Base-by-base conservation (phyloP, 768 basidiomycete species). In the Postia placenta region DNA sequence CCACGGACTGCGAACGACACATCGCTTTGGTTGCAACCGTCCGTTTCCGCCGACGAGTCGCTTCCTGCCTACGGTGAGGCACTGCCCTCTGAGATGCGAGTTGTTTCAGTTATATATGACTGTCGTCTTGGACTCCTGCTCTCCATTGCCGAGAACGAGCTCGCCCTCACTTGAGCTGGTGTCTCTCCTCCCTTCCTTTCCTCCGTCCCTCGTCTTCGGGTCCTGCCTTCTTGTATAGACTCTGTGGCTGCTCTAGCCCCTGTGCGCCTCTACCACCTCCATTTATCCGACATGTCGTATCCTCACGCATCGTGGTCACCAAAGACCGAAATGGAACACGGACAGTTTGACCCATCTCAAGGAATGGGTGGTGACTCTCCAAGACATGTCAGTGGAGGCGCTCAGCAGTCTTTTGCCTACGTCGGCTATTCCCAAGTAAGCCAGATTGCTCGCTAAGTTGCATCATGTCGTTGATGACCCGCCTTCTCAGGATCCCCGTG, bases 41-140 rank as follows among this genome's bases (percentile, higher is more conserved):
- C 27, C 49, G 40, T 48, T 25, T 33, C 30, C 30, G 7, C 30
- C 9, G 15, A 15, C 30, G 15, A 33, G 30, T 36, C 28, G 42
- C 36, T 47, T 39, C 45, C 38, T 50, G 12, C 43, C 37, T 37
- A 47, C 50, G 42, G 48, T 30, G 47, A 39, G 44, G 57, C 62
- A 59, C 56, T 42, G 57, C 60, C 57, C 54, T 47, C 53, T 52
- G 44, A 54, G 23, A 9, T 12, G 15, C 7, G 23, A n/a, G 45
- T 45, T 33, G 54, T 56, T 54, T 61, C 59, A 66, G 60, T 61
- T 70, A 69, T 65, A 67, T 67, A 61, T 67, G 67, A 68, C 56
- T 51, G 20, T 45, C 45, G 25, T 53, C 54, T 42, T 45, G 53
- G 43, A 54, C 47, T 26, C 51, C 5, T 23, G 28, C 44, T 27